Percentiles rank a stretch among this genome's conserved stretches.
Evolutionary conservation across 2,329 filamentous ascomycete species (phyloP).

Genomic region (Neodidymelliopsis sp.): DNA sequence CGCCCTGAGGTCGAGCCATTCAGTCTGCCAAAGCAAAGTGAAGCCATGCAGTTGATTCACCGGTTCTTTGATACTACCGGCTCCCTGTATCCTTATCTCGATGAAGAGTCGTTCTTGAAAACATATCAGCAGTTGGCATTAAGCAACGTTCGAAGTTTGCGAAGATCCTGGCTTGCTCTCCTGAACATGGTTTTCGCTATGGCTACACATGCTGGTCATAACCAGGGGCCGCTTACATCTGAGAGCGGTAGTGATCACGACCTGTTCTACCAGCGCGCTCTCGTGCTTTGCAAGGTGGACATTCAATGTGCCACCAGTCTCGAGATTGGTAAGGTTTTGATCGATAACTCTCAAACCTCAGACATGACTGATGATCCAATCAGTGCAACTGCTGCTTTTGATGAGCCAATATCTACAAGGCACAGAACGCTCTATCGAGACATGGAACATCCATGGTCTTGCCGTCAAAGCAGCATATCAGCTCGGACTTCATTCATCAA

Average conservation of each 20-base stretch:
- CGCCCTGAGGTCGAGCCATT: slow-evolving; percentile 36
- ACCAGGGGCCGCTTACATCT: slow-evolving; percentile 39
- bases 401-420: slow-evolving; percentile 63
- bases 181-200: slow-evolving; percentile 62
- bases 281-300: slow-evolving; percentile 54
- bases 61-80: slow-evolving; percentile 51
- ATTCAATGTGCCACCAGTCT: slow-evolving; percentile 54
- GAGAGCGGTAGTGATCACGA: slow-evolving; percentile 53
- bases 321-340: slow-evolving; percentile 50
- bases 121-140: slow-evolving; percentile 44
- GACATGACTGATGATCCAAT: slow-evolving; percentile 1
- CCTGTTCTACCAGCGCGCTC: slow-evolving; percentile 56
- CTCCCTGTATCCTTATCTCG: slow-evolving; percentile 52
- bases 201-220: slow-evolving; percentile 49
- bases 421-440: slow-evolving; percentile 61
- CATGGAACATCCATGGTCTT: slow-evolving; percentile 63
- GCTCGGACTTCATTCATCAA: slow-evolving; percentile 59
- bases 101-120: slow-evolving; percentile 46
- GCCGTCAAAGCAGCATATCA: slow-evolving; percentile 61
- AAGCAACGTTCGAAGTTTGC: slow-evolving; percentile 45
- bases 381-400: slow-evolving; percentile 45
- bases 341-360: neutral
- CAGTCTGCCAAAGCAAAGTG: slow-evolving; percentile 40
- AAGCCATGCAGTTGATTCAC: slow-evolving; percentile 42
- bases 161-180: slow-evolving; percentile 60